A percentile compares a stretch with the other conserved stretches of the same genome.
phyloP scores from a whole-genome alignment of 148 eudicot genomes.

The Suaeda aralocaspica region DNA sequence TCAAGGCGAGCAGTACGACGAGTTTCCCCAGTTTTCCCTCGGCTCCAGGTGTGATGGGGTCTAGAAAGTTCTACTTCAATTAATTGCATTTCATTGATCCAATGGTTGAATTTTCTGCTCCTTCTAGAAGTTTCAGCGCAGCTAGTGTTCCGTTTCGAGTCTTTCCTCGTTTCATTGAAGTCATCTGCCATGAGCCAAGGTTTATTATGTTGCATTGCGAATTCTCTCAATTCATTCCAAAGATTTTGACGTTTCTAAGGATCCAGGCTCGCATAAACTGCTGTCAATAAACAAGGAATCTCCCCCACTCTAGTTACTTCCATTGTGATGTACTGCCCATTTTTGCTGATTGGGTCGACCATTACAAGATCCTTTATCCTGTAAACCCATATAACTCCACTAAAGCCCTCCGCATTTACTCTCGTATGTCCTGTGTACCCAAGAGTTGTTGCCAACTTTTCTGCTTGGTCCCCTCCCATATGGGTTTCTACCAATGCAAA shows the following conservation, averaged over 20 bases:
- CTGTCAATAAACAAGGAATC: neutral
- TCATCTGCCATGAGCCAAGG: neutral
- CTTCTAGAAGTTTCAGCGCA: neutral
- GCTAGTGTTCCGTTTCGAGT: neutral
- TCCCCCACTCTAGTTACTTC: neutral
- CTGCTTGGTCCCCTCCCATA: neutral
- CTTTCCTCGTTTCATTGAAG: neutral
- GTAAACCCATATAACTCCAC: neutral
- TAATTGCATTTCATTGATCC: neutral
- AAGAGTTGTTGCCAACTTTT: neutral
- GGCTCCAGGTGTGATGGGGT: neutral
- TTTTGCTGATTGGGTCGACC: neutral
- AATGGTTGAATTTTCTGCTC: no score
- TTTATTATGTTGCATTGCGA: neutral
- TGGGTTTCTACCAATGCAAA: neutral
- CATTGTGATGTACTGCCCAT: neutral
- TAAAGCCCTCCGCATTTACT: neutral
- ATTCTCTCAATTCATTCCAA: neutral
- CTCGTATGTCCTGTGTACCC: neutral
- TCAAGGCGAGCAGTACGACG: neutral
- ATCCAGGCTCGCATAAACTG: neutral
- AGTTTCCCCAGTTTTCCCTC: neutral
- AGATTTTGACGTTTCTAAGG: neutral
- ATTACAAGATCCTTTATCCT: neutral
- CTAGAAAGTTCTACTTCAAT: neutral